These are phyloP conservation scores for Colletotrichum chlorophyti DNA, from an alignment of 2,329 filamentous ascomycete species.

Conservation along the genomic window DNA sequence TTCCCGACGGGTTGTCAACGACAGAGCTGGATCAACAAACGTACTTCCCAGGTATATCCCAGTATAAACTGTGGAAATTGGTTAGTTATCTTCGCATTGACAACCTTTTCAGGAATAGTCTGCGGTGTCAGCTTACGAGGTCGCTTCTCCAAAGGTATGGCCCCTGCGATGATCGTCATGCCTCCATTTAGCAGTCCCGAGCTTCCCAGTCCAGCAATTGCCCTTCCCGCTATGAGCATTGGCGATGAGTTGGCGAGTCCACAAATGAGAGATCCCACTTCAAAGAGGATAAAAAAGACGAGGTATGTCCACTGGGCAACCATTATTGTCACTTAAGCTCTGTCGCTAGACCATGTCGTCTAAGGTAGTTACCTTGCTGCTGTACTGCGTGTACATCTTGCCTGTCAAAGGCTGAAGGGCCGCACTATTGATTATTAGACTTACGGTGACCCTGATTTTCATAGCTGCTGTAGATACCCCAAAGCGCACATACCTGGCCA, in stretches of 20 bases:
- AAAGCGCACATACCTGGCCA: slow-evolving; percentile 32
- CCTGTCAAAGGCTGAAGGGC: slow-evolving; percentile 38
- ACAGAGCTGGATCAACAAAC: no score
- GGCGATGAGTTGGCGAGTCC: not conserved
- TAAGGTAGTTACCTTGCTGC: not conserved
- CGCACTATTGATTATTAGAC: not conserved
- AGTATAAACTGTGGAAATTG: no score
- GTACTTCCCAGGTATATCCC: no score
- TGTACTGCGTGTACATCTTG: slow-evolving; percentile 42
- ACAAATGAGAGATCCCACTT: slow-evolving; percentile 26
- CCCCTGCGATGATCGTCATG: slow-evolving; percentile 36
- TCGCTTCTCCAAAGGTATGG: slow-evolving; percentile 28
- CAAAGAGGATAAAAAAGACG: slow-evolving; percentile 37
- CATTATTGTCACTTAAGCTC: not conserved
- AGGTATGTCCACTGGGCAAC: slow-evolving; percentile 36
- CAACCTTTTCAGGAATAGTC: no score
- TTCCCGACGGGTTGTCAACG: no score
- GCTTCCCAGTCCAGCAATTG: not conserved
- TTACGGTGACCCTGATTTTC: not conserved
- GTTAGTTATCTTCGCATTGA: no score
- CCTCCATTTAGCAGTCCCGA: slow-evolving; percentile 33
- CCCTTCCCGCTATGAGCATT: not conserved
- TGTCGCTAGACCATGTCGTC: not conserved
- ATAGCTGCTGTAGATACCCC: not conserved
- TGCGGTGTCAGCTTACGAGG: no score